phyloP scores from a whole-genome alignment of 139 green algal species.

The Micromonas pusilla region DNA sequence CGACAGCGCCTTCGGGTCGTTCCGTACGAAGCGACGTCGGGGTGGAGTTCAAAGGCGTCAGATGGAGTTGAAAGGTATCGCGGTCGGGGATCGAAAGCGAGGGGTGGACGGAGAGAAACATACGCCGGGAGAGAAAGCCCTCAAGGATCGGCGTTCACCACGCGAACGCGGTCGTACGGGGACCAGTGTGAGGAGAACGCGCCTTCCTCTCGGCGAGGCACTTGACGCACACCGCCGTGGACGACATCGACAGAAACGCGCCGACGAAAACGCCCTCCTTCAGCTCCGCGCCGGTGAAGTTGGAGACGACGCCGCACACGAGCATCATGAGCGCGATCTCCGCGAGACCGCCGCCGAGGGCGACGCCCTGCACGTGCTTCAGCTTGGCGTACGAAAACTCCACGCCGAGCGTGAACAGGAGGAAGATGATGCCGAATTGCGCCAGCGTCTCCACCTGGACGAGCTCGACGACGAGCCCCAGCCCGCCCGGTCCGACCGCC shows the following conservation, averaged over 20 bases:
- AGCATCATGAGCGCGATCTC: slow-evolving; percentile 55
- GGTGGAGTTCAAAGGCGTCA: too few relatives aligned
- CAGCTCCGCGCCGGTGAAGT: slow-evolving; percentile 23
- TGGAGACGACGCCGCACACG: slow-evolving; percentile 26
- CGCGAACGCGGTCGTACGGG: too few relatives aligned
- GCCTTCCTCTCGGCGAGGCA: slow-evolving; percentile 56
- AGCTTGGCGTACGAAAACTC: slow-evolving; percentile 84
- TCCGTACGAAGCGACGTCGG: too few relatives aligned
- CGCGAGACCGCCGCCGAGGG: slow-evolving; percentile 60
- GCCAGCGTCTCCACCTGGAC: slow-evolving; percentile 81
- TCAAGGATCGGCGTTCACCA: too few relatives aligned
- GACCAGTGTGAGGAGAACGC: too few relatives aligned
- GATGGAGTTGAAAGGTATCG: too few relatives aligned
- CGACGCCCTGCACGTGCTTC: slow-evolving; percentile 65
- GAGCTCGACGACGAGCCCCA: slow-evolving; percentile 73
- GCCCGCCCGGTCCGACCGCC: slow-evolving; percentile 77
- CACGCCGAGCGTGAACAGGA: slow-evolving; percentile 89
- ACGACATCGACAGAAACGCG: slow-evolving; percentile 76
- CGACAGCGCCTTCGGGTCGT: too few relatives aligned
- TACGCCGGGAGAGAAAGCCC: too few relatives aligned
- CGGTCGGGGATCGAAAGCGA: slow-evolving; percentile 49
- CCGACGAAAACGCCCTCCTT: slow-evolving; percentile 83
- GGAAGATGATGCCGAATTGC: slow-evolving; percentile 89
- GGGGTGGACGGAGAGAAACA: too few relatives aligned
- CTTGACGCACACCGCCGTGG: slow-evolving; percentile 83